Percentiles rank a stretch among this genome's conserved stretches.
phyloP scores from a whole-genome alignment of 768 basidiomycete species.

The Phylloporus sp. region DNA sequence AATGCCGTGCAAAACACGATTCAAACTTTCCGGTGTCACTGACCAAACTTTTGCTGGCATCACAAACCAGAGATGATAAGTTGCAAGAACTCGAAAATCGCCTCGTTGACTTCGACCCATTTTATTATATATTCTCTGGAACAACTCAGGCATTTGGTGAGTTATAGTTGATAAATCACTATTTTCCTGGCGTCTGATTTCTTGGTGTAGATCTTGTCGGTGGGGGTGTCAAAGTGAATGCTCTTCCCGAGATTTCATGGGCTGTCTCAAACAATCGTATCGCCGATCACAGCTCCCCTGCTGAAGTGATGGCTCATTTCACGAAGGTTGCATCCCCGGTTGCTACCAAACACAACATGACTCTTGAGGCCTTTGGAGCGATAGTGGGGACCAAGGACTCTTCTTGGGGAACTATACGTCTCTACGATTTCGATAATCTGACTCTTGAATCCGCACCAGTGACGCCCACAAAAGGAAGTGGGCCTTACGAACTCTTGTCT shows the following conservation, averaged over 20 bases:
- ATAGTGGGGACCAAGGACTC: slow-evolving; percentile 18
- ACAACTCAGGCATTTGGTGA: neutral
- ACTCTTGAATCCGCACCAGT: neutral
- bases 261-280: neutral
- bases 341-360: neutral
- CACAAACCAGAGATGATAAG: slow-evolving; percentile 18
- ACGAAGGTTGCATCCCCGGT: neutral
- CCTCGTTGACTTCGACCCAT: neutral
- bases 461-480: neutral
- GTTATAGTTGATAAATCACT: neutral
- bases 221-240: slow-evolving; percentile 38
- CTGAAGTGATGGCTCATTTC: neutral
- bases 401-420: slow-evolving; percentile 34
- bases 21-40: no score
- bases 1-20: no score
- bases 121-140: neutral
- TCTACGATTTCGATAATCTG: neutral
- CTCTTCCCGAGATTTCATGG: no score
- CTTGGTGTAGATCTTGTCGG: neutral
- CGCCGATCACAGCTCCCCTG: neutral
- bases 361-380: slow-evolving; percentile 41
- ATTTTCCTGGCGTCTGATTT: neutral
- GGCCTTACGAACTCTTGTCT: neutral
- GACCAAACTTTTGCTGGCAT: no score
- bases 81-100: neutral